Evolutionary conservation across 495 filamentous ascomycete species (phyloP).

Genomic region (Amphirosellinia nigrospora): DNA sequence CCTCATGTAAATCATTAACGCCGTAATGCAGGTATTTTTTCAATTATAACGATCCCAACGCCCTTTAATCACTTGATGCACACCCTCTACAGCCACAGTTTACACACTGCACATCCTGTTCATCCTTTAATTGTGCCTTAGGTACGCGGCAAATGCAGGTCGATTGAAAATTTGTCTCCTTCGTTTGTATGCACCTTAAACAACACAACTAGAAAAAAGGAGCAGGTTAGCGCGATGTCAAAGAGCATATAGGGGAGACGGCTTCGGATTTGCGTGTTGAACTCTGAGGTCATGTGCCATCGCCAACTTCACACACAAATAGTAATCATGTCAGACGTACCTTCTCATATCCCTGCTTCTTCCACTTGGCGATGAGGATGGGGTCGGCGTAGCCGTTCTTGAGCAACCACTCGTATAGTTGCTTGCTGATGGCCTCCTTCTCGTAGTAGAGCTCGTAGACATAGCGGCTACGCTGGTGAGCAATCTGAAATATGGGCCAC

Average conservation of each 20-base stretch:
- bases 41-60: constrained; percentile 16
- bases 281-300: background rate
- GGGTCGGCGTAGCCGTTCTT: constrained; percentile 97
- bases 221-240: constrained; percentile 18
- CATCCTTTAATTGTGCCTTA: constrained; percentile 87
- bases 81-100: constrained; percentile 95
- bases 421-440: constrained; percentile 90
- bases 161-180: constrained; percentile 97
- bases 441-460: constrained; percentile 98
- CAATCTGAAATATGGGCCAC: constrained; percentile 98
- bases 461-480: constrained; percentile 89
- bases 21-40: constrained; percentile 33
- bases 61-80: constrained; percentile 74
- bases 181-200: constrained; percentile 94
- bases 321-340: constrained; percentile 49
- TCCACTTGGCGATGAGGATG: constrained; percentile 98
- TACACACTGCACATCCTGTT: constrained; percentile 91
- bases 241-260: background rate
- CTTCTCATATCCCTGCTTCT: constrained; percentile 99
- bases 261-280: background rate
- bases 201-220: constrained; percentile 74
- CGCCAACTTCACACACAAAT: background rate
- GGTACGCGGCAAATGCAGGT: constrained; percentile 98
- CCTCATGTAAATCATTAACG: constrained; percentile 29
- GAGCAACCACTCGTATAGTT: constrained; percentile 92